phyloP scores from a whole-genome alignment of 2,329 filamentous ascomycete genomes.

The Paecilomyces formosus region DNA sequence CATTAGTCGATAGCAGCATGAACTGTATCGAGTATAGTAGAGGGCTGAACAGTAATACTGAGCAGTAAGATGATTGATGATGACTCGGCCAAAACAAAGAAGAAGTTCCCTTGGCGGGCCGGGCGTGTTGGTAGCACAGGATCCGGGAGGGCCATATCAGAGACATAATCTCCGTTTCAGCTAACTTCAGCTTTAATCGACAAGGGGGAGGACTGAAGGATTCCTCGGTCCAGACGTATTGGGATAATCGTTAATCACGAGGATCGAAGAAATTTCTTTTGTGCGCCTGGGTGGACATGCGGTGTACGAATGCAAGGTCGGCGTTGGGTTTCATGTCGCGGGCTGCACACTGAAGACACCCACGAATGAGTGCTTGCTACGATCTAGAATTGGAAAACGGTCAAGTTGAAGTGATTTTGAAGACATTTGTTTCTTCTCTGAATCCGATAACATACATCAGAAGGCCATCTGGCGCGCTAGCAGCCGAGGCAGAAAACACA shows the following conservation, averaged over 20 bases:
- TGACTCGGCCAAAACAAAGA: background rate
- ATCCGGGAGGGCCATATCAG: background rate
- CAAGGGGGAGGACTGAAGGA: background rate
- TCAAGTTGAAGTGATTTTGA: background rate
- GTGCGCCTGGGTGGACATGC: background rate
- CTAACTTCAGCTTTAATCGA: background rate
- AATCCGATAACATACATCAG: background rate
- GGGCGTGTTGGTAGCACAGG: background rate
- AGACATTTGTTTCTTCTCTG: background rate
- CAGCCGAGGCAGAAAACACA: slow-evolving; percentile 1
- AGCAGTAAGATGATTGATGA: background rate
- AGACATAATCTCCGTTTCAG: background rate
- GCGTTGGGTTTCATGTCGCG: too few species aligned
- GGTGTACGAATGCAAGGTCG: background rate
- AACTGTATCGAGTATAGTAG: background rate
- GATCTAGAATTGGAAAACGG: background rate
- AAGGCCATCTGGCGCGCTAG: background rate
- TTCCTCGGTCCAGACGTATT: background rate
- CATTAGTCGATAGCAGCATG: background rate
- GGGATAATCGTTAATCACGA: background rate
- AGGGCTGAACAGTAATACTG: background rate
- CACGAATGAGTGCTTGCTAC: background rate
- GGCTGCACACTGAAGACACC: background rate
- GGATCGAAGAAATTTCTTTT: background rate
- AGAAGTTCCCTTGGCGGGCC: too few species aligned